Conservation (phyloP, 179 eudicot species). For the Patellifolia procumbens region DNA sequence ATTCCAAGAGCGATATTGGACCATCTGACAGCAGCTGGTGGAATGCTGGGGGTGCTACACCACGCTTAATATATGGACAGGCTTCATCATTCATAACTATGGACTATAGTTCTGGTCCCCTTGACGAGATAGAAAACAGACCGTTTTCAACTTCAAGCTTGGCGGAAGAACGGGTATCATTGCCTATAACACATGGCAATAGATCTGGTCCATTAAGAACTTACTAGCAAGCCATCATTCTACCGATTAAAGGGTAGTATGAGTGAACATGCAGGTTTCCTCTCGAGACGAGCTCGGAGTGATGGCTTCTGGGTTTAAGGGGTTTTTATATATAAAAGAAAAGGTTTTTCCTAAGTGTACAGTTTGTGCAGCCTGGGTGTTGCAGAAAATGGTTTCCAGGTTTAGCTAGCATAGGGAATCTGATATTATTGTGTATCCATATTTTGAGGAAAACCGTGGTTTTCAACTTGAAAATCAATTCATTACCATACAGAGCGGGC, state of each 20-base stretch:
- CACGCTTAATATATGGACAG: slow-evolving; percentile 60
- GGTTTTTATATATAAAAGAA: slow-evolving; percentile 26
- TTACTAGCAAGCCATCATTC: slow-evolving; percentile 59
- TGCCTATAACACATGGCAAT: slow-evolving; percentile 66
- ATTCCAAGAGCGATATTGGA: slow-evolving; percentile 60
- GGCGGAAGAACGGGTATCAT: slow-evolving; percentile 41
- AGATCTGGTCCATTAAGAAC: slow-evolving; percentile 88
- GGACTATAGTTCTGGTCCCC: slow-evolving; percentile 91
- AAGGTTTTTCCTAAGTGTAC: slow-evolving; percentile 34
- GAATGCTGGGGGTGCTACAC: slow-evolving; percentile 65
- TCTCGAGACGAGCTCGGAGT: slow-evolving; percentile 48
- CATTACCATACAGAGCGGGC: slow-evolving; percentile 35
- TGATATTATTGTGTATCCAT: slow-evolving; percentile 32
- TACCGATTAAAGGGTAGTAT: slow-evolving; percentile 74
- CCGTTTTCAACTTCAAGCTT: slow-evolving; percentile 60
- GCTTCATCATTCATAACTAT: slow-evolving; percentile 80
- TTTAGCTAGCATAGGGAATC: slow-evolving; percentile 35
- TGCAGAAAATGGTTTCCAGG: slow-evolving; percentile 26
- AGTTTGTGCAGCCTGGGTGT: slow-evolving; percentile 26
- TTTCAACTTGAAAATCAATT: slow-evolving; percentile 45
- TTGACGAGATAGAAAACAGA: slow-evolving; percentile 71
- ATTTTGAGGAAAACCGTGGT: slow-evolving; percentile 35
- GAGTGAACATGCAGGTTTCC: slow-evolving; percentile 80
- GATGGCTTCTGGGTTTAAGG: slow-evolving; percentile 49
- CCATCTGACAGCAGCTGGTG: slow-evolving; percentile 91